A percentile compares a stretch with the other conserved stretches of the same genome.
Evolutionary conservation across 148 eudicot species (phyloP).

Genomic region (Chenopodium berlandieri): DNA sequence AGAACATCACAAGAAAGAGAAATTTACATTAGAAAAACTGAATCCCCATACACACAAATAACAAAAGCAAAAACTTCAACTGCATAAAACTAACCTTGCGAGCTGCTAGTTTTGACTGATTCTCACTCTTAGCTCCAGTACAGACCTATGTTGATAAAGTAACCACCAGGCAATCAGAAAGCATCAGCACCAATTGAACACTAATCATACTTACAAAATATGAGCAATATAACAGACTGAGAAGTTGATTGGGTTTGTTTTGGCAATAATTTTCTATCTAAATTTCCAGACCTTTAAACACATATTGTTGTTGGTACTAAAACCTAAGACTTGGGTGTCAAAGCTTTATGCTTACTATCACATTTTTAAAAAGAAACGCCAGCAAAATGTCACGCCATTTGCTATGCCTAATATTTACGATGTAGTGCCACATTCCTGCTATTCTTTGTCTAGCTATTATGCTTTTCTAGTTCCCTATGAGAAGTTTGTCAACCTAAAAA

Average conservation of each 20-base stretch:
- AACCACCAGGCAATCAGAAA: not conserved
- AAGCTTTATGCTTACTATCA: not conserved
- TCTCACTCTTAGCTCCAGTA: slow-evolving; percentile 89
- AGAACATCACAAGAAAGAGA: not conserved
- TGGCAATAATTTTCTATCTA: no score
- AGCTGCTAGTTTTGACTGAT: slow-evolving; percentile 73
- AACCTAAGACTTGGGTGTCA: not conserved
- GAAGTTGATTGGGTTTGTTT: not conserved
- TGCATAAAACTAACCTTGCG: slow-evolving; percentile 52
- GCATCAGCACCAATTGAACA: not conserved
- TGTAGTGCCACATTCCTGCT: no score
- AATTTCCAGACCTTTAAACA: no score
- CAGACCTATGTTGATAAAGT: slow-evolving; percentile 48
- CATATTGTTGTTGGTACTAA: not conserved
- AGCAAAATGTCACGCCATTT: not conserved
- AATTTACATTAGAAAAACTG: not conserved
- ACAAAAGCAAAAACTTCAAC: not conserved
- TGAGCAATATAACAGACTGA: not conserved
- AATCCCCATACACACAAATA: not conserved
- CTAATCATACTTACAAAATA: not conserved
- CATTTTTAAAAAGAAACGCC: not conserved
- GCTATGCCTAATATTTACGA: not conserved
- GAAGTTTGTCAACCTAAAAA: not conserved
- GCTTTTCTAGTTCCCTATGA: not conserved
- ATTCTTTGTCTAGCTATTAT: not conserved